Base-by-base conservation (phyloP, 2,329 filamentous ascomycete genomes). In the Colletotrichum theobromicola region DNA sequence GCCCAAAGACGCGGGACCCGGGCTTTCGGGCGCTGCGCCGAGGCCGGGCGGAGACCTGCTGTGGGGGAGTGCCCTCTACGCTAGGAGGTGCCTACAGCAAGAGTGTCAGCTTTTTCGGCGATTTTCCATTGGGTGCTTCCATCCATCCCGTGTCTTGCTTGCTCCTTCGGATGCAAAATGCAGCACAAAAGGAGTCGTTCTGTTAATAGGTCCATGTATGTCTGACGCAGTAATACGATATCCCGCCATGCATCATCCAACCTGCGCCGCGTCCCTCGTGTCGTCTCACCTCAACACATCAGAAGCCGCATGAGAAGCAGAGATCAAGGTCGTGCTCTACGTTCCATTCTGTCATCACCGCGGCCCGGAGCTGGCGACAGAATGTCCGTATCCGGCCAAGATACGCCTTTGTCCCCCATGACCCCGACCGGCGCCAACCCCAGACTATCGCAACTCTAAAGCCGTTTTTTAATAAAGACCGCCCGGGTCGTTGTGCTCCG, bases 381-480 rank as follows among this genome's bases (percentile, higher is more conserved):
- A 50, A 63, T 53, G 53, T 63, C 61, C 26, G 62, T 32, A 62
- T 64, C 72, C 32, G 42, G 67, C 62, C 62, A 62, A 55, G 53
- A 34, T 24, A 15, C n/a, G 34, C 9, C 62, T 72, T 72, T 71
- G 55, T 66, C 60, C 35, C 18, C 67, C 18, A 34, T 60, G 57
- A 30, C 30, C 46, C 67, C 60, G 28, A 55, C 21, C 9, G 42
- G 55, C 72, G 67, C 72, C 72, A 74, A 35, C 7, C 26, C 24
- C 53, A 57, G 34, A 70, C 70, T 73, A 73, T 64, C 21, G 65
- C 28, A 58, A 37, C 58, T 70, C 70, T 61, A 42, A 64, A 63
- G 7, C 18, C 30, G 16, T 16, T 32, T 7, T 28, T 30, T 10
- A 34, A 32, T 26, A 50, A 50, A 50, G 53, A 32, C 24, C 16